A percentile compares a stretch with the other conserved stretches of the same genome.
Evolutionary conservation across 2,329 filamentous ascomycete genomes (phyloP).

Genomic region (Sporothrix brasiliensis): DNA sequence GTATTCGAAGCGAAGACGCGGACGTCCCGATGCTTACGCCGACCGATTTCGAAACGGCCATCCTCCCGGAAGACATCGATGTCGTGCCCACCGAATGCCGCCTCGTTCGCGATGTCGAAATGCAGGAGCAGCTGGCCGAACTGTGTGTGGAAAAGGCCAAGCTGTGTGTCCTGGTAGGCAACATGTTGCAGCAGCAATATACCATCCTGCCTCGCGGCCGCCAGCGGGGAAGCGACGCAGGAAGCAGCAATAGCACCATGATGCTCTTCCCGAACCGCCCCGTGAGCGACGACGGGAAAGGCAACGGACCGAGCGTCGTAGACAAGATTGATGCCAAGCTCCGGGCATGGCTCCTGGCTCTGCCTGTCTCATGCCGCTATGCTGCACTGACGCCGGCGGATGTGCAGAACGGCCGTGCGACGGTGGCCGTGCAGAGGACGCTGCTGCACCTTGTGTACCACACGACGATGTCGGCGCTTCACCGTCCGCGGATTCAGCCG

Average conservation of each 20-base stretch:
- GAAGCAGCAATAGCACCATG: constrained; percentile 74
- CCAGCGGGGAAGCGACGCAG: constrained; percentile 52
- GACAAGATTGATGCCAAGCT: constrained; percentile 78
- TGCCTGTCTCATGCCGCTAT: constrained; percentile 74
- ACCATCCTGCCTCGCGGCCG: constrained; percentile 86
- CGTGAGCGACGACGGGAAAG: constrained; percentile 61
- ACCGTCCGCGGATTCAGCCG: constrained; percentile 87
- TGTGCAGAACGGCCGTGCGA: constrained; percentile 62
- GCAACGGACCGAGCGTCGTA: constrained; percentile 65
- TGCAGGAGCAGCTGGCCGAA: constrained; percentile 76
- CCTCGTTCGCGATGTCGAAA: constrained; percentile 67
- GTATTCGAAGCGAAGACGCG: constrained; percentile 91
- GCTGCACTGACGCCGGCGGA: constrained; percentile 58
- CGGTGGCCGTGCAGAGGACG: constrained; percentile 71
- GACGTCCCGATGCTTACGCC: constrained; percentile 88
- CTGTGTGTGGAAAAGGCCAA: constrained; percentile 93
- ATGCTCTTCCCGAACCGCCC: constrained; percentile 91
- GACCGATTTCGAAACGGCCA: constrained; percentile 78
- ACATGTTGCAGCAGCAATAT: constrained; percentile 88
- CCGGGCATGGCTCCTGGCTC: constrained; percentile 71
- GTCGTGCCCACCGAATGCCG: constrained; percentile 71
- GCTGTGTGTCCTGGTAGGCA: constrained; percentile 84
- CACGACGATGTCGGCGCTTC: constrained; percentile 86
- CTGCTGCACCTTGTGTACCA: constrained; percentile 92
- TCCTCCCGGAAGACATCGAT: constrained; percentile 67